Percentiles rank a stretch among this genome's conserved stretches.
phyloP scores from a whole-genome alignment of 306 rosid genomes.

The Castanea mollissima region DNA sequence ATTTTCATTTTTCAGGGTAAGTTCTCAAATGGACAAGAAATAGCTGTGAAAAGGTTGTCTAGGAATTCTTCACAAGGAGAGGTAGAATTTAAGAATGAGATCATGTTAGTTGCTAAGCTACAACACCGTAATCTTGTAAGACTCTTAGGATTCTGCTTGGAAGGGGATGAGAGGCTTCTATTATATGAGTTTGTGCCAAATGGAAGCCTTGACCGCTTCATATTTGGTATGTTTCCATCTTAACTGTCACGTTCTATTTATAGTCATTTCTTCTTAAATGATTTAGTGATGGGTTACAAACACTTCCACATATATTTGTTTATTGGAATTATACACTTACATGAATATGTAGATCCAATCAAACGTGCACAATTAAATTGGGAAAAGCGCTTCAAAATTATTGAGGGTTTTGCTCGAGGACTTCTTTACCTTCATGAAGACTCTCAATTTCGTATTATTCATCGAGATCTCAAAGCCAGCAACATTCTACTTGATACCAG shows the following conservation, averaged over 20 bases:
- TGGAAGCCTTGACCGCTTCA: constrained; percentile 1
- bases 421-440: too few species aligned
- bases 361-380: constrained; percentile 8
- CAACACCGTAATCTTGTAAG: constrained; percentile 24
- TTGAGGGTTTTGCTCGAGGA: too few species aligned
- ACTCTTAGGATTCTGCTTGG: constrained; percentile 15
- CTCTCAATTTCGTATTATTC: too few species aligned
- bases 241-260: too few species aligned
- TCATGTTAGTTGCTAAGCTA: constrained; percentile 12
- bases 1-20: background rate
- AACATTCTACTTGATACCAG: constrained; percentile 16
- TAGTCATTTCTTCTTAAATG: too few species aligned
- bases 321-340: too few species aligned
- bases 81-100: constrained; percentile 19
- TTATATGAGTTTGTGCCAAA: constrained; percentile 13
- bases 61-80: constrained; percentile 21
- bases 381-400: constrained; percentile 5
- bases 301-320: too few species aligned
- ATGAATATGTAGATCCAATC: too few species aligned
- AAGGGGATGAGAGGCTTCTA: background rate
- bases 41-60: constrained; percentile 25
- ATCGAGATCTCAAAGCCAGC: too few species aligned
- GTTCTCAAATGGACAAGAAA: background rate
- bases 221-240: background rate
- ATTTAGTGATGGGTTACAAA: too few species aligned